These are phyloP conservation scores for Agastache rugosa DNA, from an alignment of 257 asterid genomes.

Conservation along the genomic window DNA sequence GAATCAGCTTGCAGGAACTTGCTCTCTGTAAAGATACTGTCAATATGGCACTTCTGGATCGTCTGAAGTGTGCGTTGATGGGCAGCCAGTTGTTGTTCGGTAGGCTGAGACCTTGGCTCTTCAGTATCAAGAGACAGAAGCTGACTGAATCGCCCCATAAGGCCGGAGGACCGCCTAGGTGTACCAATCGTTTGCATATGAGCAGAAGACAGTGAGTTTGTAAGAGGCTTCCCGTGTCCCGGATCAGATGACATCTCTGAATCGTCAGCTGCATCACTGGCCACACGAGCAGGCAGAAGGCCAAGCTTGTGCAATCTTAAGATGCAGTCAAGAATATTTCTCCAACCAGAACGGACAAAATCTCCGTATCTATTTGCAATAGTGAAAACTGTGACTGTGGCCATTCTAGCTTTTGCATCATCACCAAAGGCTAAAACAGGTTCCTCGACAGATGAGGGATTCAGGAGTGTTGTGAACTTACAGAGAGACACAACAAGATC, in stretches of 20 bases:
- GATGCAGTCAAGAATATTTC: conserved; percentile 90
- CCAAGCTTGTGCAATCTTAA: conserved; percentile 93
- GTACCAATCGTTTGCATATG: conserved; percentile 82
- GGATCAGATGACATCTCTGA: conserved; percentile 83
- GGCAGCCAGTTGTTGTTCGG: conserved; percentile 96
- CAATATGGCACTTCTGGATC: conserved; percentile 91
- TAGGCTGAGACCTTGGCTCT: conserved; percentile 94
- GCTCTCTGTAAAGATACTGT: conserved; percentile 92
- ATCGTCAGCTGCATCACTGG: conserved; percentile 96
- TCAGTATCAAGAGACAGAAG: conserved; percentile 90
- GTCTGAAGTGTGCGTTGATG: conserved; percentile 97
- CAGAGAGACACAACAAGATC: conserved; percentile 95
- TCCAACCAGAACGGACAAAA: conserved; percentile 93
- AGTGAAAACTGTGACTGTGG: conserved; percentile 90
- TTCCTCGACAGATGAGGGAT: conserved; percentile 87
- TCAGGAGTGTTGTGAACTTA: conserved; percentile 87
- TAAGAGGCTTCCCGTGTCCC: conserved; percentile 82
- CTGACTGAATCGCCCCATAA: conserved; percentile 97
- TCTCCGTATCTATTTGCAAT: conserved; percentile 93
- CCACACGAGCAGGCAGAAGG: conserved; percentile 96
- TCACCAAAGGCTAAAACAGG: conserved; percentile 95
- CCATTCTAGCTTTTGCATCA: conserved; percentile 95
- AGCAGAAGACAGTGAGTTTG: conserved; percentile 75
- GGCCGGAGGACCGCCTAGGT: conserved; percentile 94
- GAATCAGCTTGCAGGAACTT: conserved; percentile 89